These are phyloP conservation scores for Tylopilus plumbeoviolaceoides DNA, from an alignment of 768 basidiomycete genomes.

Conservation along the genomic window DNA sequence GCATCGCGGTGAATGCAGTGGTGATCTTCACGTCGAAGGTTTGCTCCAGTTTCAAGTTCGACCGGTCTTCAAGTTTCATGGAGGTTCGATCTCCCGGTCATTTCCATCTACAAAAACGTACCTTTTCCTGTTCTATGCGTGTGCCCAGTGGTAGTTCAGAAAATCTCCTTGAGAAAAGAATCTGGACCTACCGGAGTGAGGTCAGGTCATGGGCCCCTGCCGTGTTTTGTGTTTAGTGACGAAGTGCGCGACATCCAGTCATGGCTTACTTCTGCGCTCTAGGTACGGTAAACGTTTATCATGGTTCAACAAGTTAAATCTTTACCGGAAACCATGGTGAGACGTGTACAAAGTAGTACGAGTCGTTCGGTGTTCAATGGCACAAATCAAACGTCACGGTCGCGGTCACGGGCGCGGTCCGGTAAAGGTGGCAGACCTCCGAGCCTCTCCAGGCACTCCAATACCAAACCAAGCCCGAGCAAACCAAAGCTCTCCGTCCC, in stretches of 20 bases:
- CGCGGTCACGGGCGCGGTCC: background rate
- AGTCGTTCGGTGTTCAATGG: background rate
- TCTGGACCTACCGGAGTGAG: slow-evolving; percentile 12
- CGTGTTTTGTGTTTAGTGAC: background rate
- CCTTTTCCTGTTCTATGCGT: slow-evolving; percentile 14
- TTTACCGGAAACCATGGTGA: slow-evolving; percentile 20
- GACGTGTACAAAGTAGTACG: background rate
- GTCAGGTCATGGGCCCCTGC: slow-evolving; percentile 10
- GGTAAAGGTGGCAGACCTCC: slow-evolving; percentile 25
- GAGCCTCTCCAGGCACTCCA: slow-evolving; percentile 52
- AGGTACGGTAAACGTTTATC: background rate
- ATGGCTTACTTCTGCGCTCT: slow-evolving; percentile 14
- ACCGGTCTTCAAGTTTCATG: slow-evolving; percentile 7
- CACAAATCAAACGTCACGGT: background rate
- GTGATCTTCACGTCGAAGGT: slow-evolving; percentile 19
- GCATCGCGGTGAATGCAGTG: slow-evolving; percentile 15
- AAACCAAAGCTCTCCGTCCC: slow-evolving; percentile 67
- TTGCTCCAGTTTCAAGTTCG: slow-evolving; percentile 16
- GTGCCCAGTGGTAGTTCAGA: background rate
- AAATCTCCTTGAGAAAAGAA: background rate
- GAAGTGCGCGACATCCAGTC: background rate
- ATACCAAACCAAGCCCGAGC: slow-evolving; percentile 54
- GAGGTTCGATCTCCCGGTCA: background rate
- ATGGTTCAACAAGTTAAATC: background rate
- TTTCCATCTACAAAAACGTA: background rate